phyloP scores from a whole-genome alignment of 257 asterid species.

The Petunia axillaris region DNA sequence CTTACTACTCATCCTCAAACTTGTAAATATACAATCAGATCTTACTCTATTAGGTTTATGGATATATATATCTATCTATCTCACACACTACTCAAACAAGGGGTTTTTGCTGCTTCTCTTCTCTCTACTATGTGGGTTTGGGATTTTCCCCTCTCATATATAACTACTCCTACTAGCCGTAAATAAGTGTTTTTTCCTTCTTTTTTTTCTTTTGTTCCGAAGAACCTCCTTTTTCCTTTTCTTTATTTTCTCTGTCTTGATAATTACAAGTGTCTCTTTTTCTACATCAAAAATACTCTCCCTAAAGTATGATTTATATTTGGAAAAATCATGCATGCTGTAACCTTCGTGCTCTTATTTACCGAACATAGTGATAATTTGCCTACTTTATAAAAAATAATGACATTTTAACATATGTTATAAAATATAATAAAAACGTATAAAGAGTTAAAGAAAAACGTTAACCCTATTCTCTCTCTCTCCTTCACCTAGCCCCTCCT shows the following conservation, averaged over 20 bases:
- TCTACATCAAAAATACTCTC: background rate
- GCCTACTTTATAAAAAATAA: too few relatives aligned
- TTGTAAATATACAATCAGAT: background rate
- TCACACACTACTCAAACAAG: background rate
- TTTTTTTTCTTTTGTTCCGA: too few relatives aligned
- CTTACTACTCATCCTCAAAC: slow-evolving; percentile 24
- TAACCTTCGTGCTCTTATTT: too few relatives aligned
- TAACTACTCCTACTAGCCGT: background rate
- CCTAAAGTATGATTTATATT: too few relatives aligned
- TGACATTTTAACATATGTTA: too few relatives aligned
- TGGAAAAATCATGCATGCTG: too few relatives aligned
- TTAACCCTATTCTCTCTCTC: too few relatives aligned
- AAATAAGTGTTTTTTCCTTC: background rate
- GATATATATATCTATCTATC: background rate
- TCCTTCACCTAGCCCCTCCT: too few relatives aligned
- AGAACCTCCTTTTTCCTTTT: background rate
- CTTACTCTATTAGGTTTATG: background rate
- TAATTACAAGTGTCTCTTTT: background rate
- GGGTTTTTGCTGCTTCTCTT: slow-evolving; percentile 13
- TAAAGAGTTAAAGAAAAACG: too few relatives aligned
- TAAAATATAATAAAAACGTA: too few relatives aligned
- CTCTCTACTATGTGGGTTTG: slow-evolving; percentile 12
- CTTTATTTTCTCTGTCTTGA: background rate
- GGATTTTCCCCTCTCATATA: slow-evolving; percentile 5
- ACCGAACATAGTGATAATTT: too few relatives aligned